Percentiles rank a stretch among this genome's conserved stretches.
These are phyloP conservation scores for Colletotrichum simmondsii DNA, from an alignment of 2,329 filamentous ascomycete genomes.

Conservation along the genomic window DNA sequence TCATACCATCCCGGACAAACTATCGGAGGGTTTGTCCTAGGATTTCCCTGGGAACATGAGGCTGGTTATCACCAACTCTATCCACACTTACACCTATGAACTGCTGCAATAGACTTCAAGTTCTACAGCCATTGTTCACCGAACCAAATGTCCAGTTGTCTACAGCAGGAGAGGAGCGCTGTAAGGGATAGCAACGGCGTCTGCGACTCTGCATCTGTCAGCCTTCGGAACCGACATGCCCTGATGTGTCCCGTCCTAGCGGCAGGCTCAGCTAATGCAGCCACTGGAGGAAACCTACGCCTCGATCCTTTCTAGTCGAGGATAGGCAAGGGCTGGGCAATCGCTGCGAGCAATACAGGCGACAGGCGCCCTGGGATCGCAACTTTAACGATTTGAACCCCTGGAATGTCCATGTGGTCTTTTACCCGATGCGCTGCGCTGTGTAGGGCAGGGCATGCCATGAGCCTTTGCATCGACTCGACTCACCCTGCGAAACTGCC, in stretches of 20 bases:
- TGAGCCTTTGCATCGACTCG: constrained; percentile 13
- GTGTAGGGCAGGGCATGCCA: constrained; percentile 18
- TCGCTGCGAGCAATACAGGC: constrained; percentile 8
- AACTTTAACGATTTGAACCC: constrained; percentile 18
- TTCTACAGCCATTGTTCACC: neutral
- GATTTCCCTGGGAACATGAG: neutral
- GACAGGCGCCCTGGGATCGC: constrained; percentile 5
- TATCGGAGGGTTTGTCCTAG: neutral
- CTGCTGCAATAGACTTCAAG: neutral
- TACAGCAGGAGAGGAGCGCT: neutral
- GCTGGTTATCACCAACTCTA: neutral
- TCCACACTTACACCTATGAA: neutral
- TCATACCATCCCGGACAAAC: neutral
- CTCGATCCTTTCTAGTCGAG: neutral
- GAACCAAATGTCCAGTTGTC: neutral
- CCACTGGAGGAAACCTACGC: constrained; percentile 1
- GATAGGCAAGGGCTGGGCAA: constrained; percentile 1
- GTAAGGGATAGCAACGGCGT: neutral
- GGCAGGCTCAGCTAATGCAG: constrained; percentile 21
- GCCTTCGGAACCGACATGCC: neutral
- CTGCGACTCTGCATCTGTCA: neutral
- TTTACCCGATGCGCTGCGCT: constrained; percentile 20
- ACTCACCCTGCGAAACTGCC: neutral
- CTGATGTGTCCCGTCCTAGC: constrained; percentile 10
- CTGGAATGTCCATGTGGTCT: constrained; percentile 27